A percentile compares a stretch with the other conserved stretches of the same genome.
Conservation (phyloP, 2,329 filamentous ascomycete species). For the Neofusicoccum umdonicola region DNA sequence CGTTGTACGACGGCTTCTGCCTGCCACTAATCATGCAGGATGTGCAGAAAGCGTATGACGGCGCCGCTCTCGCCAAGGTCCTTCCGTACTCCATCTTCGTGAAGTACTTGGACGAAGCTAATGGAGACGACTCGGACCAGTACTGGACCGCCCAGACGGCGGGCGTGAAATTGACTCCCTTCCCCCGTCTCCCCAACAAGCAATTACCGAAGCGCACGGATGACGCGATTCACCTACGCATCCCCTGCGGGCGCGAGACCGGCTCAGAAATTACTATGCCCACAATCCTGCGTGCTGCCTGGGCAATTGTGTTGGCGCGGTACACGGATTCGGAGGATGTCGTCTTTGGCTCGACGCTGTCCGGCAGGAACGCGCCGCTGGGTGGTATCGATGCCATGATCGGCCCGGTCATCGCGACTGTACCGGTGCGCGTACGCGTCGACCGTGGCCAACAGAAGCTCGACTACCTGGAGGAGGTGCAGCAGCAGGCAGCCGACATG, state of each 20-base stretch:
- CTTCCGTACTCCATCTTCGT: conserved; percentile 35
- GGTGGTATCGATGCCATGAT: conserved; percentile 33
- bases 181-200: conserved; percentile 30
- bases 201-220: conserved; percentile 30
- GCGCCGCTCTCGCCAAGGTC: neutral
- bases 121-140: conserved; percentile 23
- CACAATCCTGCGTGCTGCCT: conserved; percentile 31
- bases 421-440: conserved; percentile 36
- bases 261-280: conserved; percentile 21
- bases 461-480: conserved; percentile 22
- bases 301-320: conserved; percentile 29
- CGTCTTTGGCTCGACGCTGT: conserved; percentile 34
- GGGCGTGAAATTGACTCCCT: conserved; percentile 30
- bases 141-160: conserved; percentile 36
- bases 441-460: conserved; percentile 26
- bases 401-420: conserved; percentile 39
- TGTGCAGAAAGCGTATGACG: conserved; percentile 29
- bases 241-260: conserved; percentile 35
- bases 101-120: conserved; percentile 27
- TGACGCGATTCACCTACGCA: conserved; percentile 51
- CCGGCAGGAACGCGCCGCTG: conserved; percentile 37
- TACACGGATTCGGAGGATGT: conserved; percentile 32
- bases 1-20: conserved; percentile 38
- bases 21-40: conserved; percentile 30
- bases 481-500: neutral